Evolutionary conservation across 116 monocot genomes (phyloP).

Genomic region (Trichopus zeylanicus): DNA sequence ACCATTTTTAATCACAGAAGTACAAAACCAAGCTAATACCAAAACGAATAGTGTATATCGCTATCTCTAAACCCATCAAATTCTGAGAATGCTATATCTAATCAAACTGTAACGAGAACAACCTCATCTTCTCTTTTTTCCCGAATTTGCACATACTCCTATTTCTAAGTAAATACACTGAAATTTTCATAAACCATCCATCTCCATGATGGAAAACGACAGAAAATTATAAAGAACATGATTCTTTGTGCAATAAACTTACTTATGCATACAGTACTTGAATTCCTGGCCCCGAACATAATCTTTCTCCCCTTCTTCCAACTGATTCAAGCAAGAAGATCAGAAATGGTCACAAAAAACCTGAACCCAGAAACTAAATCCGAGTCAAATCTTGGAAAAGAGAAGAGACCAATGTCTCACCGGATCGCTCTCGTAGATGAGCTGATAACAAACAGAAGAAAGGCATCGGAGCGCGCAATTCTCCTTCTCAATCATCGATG

Average conservation of each 20-base stretch:
- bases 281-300: conserved; percentile 65
- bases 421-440: conserved; percentile 89
- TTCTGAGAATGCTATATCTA: too few species aligned
- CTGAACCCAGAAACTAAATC: background rate
- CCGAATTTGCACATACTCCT: too few species aligned
- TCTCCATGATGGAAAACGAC: background rate
- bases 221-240: background rate
- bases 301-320: conserved; percentile 96
- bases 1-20: too few species aligned
- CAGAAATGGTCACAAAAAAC: background rate
- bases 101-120: too few species aligned
- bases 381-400: background rate
- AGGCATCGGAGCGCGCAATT: conserved; percentile 93
- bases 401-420: conserved; percentile 24
- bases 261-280: conserved; percentile 98
- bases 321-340: conserved; percentile 23
- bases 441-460: conserved; percentile 70
- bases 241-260: conserved; percentile 11
- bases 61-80: too few species aligned
- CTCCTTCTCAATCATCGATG: conserved; percentile 81
- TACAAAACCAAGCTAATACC: too few species aligned
- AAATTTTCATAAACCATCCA: background rate
- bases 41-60: too few species aligned
- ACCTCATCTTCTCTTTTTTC: too few species aligned
- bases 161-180: too few species aligned